Conservation (phyloP, 257 asterid species). For the Echites panduratus region DNA sequence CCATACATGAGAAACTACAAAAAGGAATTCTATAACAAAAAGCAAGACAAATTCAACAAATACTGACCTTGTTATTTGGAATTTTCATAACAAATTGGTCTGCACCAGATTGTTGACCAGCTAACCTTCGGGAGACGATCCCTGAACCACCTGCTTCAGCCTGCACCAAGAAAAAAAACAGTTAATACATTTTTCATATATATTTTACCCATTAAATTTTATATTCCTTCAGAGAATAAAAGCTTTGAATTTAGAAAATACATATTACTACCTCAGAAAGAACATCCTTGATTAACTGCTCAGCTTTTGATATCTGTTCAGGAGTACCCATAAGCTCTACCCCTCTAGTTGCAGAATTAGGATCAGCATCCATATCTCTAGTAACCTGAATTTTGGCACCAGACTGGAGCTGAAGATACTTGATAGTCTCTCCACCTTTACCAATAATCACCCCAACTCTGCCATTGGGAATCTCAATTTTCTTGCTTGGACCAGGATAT, state of each 20-base stretch:
- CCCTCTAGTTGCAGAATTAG: constrained; percentile 57
- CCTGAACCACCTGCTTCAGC: constrained; percentile 90
- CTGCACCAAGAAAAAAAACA: constrained; percentile 28
- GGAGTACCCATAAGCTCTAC: constrained; percentile 78
- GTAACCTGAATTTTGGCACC: constrained; percentile 98
- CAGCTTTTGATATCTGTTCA: constrained; percentile 72
- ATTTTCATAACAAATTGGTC: constrained; percentile 63
- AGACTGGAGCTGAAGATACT: constrained; percentile 68
- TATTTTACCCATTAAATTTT: neutral
- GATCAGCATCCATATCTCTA: constrained; percentile 75
- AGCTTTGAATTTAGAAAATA: neutral
- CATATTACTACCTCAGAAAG: constrained; percentile 27
- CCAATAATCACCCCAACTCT: constrained; percentile 90
- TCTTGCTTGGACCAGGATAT: constrained; percentile 54
- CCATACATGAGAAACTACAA: neutral
- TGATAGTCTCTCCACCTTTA: constrained; percentile 89
- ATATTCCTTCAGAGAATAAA: neutral
- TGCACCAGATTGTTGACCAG: constrained; percentile 59
- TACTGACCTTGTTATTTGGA: constrained; percentile 72
- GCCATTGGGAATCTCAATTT: constrained; percentile 49
- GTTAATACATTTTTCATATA: neutral
- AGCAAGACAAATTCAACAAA: neutral
- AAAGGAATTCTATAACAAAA: neutral
- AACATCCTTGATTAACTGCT: constrained; percentile 61
- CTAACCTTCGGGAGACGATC: constrained; percentile 44